A percentile compares a stretch with the other conserved stretches of the same genome.
Conservation (phyloP, 257 asterid species). For the Perilla frutescens region DNA sequence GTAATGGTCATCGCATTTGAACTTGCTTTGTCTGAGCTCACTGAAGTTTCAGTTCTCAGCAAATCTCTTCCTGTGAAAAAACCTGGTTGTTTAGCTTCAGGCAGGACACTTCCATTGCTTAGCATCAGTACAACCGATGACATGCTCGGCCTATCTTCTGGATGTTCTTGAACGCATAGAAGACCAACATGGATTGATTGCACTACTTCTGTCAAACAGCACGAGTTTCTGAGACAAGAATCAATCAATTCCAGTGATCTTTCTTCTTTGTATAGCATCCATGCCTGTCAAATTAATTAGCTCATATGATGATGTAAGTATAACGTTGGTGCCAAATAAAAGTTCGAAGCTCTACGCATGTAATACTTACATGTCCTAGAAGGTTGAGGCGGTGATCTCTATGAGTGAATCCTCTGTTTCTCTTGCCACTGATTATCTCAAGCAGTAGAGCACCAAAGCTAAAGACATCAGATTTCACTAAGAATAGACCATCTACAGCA, state of each 20-base stretch:
- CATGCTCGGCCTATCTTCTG: conserved; percentile 46
- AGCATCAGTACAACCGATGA: conserved; percentile 41
- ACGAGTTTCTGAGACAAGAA: not conserved
- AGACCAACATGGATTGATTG: conserved; percentile 44
- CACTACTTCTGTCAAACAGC: conserved; percentile 22
- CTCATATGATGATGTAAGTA: not conserved
- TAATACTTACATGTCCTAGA: conserved; percentile 45
- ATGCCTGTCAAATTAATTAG: conserved; percentile 32
- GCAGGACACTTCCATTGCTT: conserved; percentile 33
- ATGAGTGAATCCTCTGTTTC: conserved; percentile 39
- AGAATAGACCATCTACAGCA: conserved; percentile 40
- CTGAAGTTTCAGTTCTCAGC: not conserved
- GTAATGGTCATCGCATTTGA: conserved; percentile 19
- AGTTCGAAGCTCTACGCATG: too few species aligned
- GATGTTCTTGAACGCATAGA: conserved; percentile 39
- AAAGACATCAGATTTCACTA: conserved; percentile 52
- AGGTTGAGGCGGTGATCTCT: conserved; percentile 37
- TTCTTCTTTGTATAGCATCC: conserved; percentile 50
- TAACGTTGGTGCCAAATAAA: too few species aligned
- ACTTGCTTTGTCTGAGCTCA: not conserved
- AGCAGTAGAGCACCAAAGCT: conserved; percentile 52
- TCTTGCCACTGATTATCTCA: conserved; percentile 47
- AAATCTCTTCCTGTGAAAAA: conserved; percentile 39
- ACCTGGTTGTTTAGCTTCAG: conserved; percentile 40
- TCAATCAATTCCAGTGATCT: conserved; percentile 39